Base-by-base conservation (phyloP, 108 stramenopile species). In the Cyclotella atomus region DNA sequence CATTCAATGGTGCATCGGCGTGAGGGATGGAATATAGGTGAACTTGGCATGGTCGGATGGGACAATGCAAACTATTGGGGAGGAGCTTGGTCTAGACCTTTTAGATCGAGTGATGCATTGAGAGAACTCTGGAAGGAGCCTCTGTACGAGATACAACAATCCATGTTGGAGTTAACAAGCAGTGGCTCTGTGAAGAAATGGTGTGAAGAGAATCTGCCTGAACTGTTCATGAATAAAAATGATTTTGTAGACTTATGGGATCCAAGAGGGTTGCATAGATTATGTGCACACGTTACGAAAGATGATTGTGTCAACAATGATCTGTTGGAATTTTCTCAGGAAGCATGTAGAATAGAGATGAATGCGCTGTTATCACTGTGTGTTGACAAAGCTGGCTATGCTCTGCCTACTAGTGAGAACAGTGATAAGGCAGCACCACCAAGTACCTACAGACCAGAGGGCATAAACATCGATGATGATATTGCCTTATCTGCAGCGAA, bases 41-140 rank as follows among this genome's bases (percentile, higher is more conserved):
- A 86, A 46, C 73, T 79, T 73, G 85, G 82, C 2, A 86, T 83
- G 82, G 74, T 73, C 15, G 85, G 85, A 45, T 86, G 70, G 32
- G 24, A 30, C 41, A 86, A 86, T 65, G 82, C 82, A 21, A 77
- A 83, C 33, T 86, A 77, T 56, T 86, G 85, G 85, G 29, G 68
- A 2, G 71, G 44, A 47, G 82, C 81, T 24, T 35, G 68, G 53
- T 3, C 20, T 8, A 17, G 65, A 15, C 65, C 50, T 29, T 17
- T 66, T 33, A 32, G 38, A 24, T 46, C 8, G 8, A 44, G 24
- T 29, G 38, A 52, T 5, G 5, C 17, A 21, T n/a, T 52, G 65
- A 28, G 46, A 23, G 34, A 66, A 7, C 5, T 45, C 5, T 47
- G 45, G 49, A 47, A 27, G 65, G 65, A 46, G 32, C 49, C 45